Evolutionary conservation across 2,329 filamentous ascomycete genomes (phyloP), one percentile per base, ranked within the genome.

Genomic region (Hansfordia pulvinata): DNA sequence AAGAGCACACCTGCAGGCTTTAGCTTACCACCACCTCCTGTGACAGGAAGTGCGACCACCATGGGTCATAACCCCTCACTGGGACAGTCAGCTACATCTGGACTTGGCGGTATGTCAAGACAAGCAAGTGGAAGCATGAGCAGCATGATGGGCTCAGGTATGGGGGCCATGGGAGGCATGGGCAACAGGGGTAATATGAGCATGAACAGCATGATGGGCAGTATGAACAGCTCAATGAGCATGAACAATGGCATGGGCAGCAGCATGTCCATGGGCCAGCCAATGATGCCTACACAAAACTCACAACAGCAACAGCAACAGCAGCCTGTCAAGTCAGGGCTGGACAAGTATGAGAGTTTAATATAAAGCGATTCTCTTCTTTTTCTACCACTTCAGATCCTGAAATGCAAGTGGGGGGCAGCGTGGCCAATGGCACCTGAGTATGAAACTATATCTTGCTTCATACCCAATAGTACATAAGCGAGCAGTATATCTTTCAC

Each of bases 281-380:
- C 29, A 38, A 37, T 36, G n/a, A n/a, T n/a, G n/a, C n/a, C n/a
- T n/a, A n/a, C n/a, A n/a, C n/a, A n/a, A n/a, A n/a, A n/a, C 12
- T 46, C 47, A 19, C 52, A 48, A 29, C 45, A 45, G 20, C 46
- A 40, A n/a, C 32, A 36, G 22, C 47, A 52, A 30, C 51, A 42
- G 27, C 34, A 34, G n/a, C 20, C 22, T 11, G 32, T 48, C 30
- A 62, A 60, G 39, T 60, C 62, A 5, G 71, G 73, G 0, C 53
- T 79, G 50, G 72, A 76, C 49, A 75, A 73, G 52, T 80, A 78
- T 36, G 66, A 75, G 47, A 79, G 75, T 52, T 45, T 80, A 37
- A 48, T 79, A 38, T 78, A 53, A 42, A 31, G n/a, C n/a, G n/a
- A n/a, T n/a, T n/a, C n/a, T n/a, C n/a, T n/a, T n/a, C n/a, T n/a